Evolutionary conservation across 495 filamentous ascomycete species (phyloP).

Genomic region (Penicillium arizonense): DNA sequence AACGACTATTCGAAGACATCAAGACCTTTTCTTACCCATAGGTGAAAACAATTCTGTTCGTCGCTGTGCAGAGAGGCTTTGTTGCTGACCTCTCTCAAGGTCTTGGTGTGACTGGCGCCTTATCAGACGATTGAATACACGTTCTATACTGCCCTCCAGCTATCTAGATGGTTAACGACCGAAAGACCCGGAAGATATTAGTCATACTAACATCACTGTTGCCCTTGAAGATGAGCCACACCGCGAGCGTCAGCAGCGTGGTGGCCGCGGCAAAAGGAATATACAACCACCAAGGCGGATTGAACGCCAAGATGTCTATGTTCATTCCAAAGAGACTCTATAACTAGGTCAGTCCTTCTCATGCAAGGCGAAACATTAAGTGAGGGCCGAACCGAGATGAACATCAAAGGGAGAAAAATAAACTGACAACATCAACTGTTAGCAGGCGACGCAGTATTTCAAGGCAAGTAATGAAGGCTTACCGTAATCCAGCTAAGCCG

Average conservation of each 20-base stretch:
- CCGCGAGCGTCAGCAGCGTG: background rate
- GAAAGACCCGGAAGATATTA: too few relatives aligned
- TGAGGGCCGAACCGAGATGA: background rate
- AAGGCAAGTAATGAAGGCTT: background rate
- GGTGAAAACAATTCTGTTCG: too few relatives aligned
- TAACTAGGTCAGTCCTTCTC: background rate
- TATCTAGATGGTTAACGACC: too few relatives aligned
- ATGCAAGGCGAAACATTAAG: background rate
- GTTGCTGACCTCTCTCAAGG: too few relatives aligned
- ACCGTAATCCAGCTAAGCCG: slow-evolving; percentile 9
- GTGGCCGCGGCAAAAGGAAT: slow-evolving; percentile 1
- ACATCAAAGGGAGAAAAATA: slow-evolving; percentile 6
- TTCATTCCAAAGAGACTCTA: slow-evolving; percentile 11
- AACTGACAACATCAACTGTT: background rate
- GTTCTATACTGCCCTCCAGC: too few relatives aligned
- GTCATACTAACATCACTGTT: background rate
- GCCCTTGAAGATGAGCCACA: slow-evolving; percentile 4
- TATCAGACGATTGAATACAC: too few relatives aligned
- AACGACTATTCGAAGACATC: too few relatives aligned
- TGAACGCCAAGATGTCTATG: background rate
- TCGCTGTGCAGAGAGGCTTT: too few relatives aligned
- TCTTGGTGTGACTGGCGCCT: too few relatives aligned
- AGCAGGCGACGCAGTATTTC: background rate
- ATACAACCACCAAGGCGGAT: slow-evolving; percentile 6
- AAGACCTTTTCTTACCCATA: too few relatives aligned